These are phyloP conservation scores for Fraxinus floribunda DNA, from an alignment of 305 asterid genomes.

Conservation along the genomic window DNA sequence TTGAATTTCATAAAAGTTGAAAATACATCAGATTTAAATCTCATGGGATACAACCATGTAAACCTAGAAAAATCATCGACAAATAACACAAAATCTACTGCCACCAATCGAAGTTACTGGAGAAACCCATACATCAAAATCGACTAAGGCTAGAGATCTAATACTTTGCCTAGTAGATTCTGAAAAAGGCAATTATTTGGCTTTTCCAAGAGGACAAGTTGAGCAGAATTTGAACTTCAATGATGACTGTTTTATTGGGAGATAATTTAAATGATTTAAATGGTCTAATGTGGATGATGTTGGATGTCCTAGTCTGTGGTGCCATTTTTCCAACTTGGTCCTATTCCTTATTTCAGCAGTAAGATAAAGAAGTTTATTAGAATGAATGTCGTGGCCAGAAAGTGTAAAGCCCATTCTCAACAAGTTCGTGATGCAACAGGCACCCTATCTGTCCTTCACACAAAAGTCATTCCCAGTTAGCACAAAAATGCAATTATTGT, in stretches of 20 bases:
- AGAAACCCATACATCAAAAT: neutral
- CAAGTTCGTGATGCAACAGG: neutral
- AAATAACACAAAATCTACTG: neutral
- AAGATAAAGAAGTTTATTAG: neutral
- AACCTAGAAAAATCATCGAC: neutral
- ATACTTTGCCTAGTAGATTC: neutral
- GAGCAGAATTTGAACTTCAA: neutral
- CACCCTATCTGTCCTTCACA: neutral
- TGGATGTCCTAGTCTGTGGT: neutral
- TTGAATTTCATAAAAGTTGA: neutral
- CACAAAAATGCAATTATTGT: neutral
- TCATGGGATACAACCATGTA: constrained; percentile 4
- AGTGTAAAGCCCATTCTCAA: neutral
- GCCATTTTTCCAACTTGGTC: neutral
- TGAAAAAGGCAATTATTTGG: neutral
- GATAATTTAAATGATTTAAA: neutral
- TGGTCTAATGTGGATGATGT: neutral
- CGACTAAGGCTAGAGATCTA: neutral
- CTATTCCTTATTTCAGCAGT: neutral
- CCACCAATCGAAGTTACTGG: neutral
- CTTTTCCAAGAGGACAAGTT: neutral
- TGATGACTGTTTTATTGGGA: neutral
- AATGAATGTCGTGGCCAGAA: neutral
- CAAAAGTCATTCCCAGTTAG: neutral
- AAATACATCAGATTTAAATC: neutral